Conservation (phyloP, 495 filamentous ascomycete genomes). For the Penicillium waksmanii region DNA sequence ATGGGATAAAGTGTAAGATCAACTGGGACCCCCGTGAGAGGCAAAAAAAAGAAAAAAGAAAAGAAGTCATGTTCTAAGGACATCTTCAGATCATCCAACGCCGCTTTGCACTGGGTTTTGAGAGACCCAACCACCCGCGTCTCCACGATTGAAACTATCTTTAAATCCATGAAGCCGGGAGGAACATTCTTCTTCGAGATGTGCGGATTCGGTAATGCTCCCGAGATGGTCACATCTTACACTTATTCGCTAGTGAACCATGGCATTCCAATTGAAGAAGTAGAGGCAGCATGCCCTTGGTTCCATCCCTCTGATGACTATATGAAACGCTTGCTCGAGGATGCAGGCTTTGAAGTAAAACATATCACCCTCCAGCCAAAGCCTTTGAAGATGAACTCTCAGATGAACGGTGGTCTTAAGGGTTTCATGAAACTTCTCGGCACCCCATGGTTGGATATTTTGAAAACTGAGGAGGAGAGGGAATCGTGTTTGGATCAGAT, state of each 20-base stretch:
- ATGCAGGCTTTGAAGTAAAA: slow-evolving; percentile 63
- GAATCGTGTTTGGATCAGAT: slow-evolving; percentile 54
- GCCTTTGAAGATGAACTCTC: neutral
- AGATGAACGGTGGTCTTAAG: neutral
- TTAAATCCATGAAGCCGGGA: slow-evolving; percentile 35
- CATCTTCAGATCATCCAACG: slow-evolving; percentile 62
- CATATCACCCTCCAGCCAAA: slow-evolving; percentile 40
- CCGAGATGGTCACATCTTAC: slow-evolving; percentile 64
- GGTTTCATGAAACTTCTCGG: slow-evolving; percentile 56
- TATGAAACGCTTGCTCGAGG: slow-evolving; percentile 55
- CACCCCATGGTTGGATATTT: slow-evolving; percentile 55
- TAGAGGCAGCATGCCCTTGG: slow-evolving; percentile 63
- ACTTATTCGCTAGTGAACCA: slow-evolving; percentile 54
- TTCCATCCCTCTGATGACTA: slow-evolving; percentile 69
- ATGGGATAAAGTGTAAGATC: slow-evolving; percentile 58
- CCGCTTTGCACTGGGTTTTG: slow-evolving; percentile 81
- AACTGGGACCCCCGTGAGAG: no score
- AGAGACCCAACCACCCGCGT: slow-evolving; percentile 40
- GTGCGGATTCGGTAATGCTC: slow-evolving; percentile 72
- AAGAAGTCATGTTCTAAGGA: neutral
- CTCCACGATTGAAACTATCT: slow-evolving; percentile 47
- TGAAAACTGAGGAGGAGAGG: slow-evolving; percentile 50
- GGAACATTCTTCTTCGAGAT: slow-evolving; percentile 72
- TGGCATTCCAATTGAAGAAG: slow-evolving; percentile 53
- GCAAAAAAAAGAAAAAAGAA: no score